Evolutionary conservation across 371 early-diverging fungal genomes (phyloP).

Genomic region (Mucor velutinosus): DNA sequence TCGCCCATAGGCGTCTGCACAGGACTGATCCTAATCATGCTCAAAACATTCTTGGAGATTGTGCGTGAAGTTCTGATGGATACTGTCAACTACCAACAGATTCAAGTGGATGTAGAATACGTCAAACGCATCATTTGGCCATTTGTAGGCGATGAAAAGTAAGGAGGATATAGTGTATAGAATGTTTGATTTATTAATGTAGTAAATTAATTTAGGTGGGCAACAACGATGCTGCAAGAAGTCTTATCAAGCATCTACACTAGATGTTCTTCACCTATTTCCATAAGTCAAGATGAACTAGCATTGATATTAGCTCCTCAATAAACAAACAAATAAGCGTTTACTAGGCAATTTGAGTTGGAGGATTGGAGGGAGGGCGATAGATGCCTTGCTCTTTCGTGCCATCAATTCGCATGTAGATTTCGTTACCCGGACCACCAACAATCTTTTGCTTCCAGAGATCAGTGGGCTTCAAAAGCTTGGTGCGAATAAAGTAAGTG

Average conservation of each 20-base stretch:
- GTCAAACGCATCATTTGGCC: slow-evolving; percentile 51
- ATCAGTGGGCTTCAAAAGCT: background rate
- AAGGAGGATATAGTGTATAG: slow-evolving; percentile 10
- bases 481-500: slow-evolving; percentile 1
- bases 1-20: slow-evolving; percentile 51
- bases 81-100: slow-evolving; percentile 54
- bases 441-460: background rate
- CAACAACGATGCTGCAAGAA: slow-evolving; percentile 57
- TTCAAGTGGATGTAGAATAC: slow-evolving; percentile 65
- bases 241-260: slow-evolving; percentile 56
- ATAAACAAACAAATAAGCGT: background rate
- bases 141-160: slow-evolving; percentile 43
- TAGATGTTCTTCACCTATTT: slow-evolving; percentile 16
- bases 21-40: slow-evolving; percentile 55
- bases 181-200: background rate
- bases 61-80: slow-evolving; percentile 52
- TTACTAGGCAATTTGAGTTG: background rate
- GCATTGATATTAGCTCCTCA: slow-evolving; percentile 15
- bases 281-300: slow-evolving; percentile 17
- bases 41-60: slow-evolving; percentile 66
- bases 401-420: slow-evolving; percentile 18
- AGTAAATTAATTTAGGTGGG: slow-evolving; percentile 37
- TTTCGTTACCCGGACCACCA: background rate
- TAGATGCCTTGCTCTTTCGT: slow-evolving; percentile 3
- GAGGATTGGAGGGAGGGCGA: background rate